These are phyloP conservation scores for Cladobotryum protrusum DNA, from an alignment of 2,329 filamentous ascomycete genomes.

Conservation along the genomic window DNA sequence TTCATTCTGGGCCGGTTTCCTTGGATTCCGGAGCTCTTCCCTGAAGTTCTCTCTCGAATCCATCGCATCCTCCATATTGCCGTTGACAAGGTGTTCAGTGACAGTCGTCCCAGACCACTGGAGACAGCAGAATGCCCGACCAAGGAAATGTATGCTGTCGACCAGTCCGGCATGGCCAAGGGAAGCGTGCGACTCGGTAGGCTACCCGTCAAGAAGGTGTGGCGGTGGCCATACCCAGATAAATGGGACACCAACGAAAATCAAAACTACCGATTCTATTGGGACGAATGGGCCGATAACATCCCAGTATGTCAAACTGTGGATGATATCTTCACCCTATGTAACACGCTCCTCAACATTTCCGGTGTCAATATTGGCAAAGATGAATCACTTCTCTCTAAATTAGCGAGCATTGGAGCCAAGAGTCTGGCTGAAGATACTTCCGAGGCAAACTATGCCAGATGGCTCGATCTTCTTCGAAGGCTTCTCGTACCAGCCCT, in stretches of 20 bases:
- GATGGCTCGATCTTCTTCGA: conserved; percentile 82
- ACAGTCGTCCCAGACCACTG: conserved; percentile 34
- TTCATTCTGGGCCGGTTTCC: conserved; percentile 89
- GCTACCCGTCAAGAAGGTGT: conserved; percentile 55
- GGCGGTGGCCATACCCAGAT: conserved; percentile 82
- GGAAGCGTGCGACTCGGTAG: conserved; percentile 59
- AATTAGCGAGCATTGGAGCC: conserved; percentile 78
- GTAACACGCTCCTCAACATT: conserved; percentile 74
- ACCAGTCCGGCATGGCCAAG: conserved; percentile 63
- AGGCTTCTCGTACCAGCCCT: conserved; percentile 82
- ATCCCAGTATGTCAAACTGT: conserved; percentile 84
- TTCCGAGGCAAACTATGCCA: conserved; percentile 62
- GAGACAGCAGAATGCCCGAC: conserved; percentile 31
- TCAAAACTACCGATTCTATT: conserved; percentile 86
- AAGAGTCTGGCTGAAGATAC: conserved; percentile 65
- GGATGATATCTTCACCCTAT: conserved; percentile 85
- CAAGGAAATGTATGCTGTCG: conserved; percentile 43
- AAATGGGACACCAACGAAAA: conserved; percentile 68
- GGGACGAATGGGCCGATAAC: conserved; percentile 95
- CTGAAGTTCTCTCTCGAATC: conserved; percentile 71
- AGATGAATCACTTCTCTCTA: conserved; percentile 70
- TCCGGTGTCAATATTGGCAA: conserved; percentile 86
- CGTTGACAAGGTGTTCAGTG: conserved; percentile 63
- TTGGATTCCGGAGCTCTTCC: conserved; percentile 82
- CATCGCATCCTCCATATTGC: conserved; percentile 82